Base-by-base conservation (phyloP, 208 protist genomes). In the Kentomonas sorsogonicus region DNA sequence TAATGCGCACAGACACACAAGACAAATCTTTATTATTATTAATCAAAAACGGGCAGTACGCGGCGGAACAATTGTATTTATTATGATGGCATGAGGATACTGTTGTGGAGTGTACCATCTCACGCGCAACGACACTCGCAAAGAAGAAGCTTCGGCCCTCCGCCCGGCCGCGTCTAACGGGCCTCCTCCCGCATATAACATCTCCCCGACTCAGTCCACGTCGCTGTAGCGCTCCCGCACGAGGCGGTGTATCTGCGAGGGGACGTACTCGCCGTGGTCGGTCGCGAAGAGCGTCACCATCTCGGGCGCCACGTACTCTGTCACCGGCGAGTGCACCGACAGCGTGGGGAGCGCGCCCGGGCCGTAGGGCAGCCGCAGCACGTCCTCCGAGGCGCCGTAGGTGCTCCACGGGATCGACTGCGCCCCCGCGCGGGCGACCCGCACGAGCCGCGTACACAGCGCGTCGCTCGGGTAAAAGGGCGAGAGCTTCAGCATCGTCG, bases 281-380 rank as follows among this genome's bases (percentile, higher is more conserved):
- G 96, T 99, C 31, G 98, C 78, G 66, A 97, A 98, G 2, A 99
- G 79, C 5, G 91, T 92, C 45, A 99, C 81, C 4, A 98, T 77
- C 61, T 98, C 96, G 1, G 98, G 96, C 25, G 97, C 95, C 18
- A 99, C 88, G 72, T 99, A 99, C 83, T 99, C 98, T 53, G 89
- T 98, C 26, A 86, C 72, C 6, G 97, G 95, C 50, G 96, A 96
- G 62, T 91, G 70, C 1, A 98, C 87, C 22, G 81, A 63, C 25
- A 97, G 76, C 27, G 53, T 45, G n/a, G 55, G 41, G 13, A 58
- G 63, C 43, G 65, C 69, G 41, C 75, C 64, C 1, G 47, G 25
- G 25, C 72, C 82, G 53, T 75, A 75, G 4, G 76, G 70, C 29
- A 52, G 59, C 4, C 74, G 76, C 54, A 90, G 67, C 10, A 95